These are phyloP conservation scores for Rhodocollybia butyracea DNA, from an alignment of 768 basidiomycete species.

Conservation along the genomic window DNA sequence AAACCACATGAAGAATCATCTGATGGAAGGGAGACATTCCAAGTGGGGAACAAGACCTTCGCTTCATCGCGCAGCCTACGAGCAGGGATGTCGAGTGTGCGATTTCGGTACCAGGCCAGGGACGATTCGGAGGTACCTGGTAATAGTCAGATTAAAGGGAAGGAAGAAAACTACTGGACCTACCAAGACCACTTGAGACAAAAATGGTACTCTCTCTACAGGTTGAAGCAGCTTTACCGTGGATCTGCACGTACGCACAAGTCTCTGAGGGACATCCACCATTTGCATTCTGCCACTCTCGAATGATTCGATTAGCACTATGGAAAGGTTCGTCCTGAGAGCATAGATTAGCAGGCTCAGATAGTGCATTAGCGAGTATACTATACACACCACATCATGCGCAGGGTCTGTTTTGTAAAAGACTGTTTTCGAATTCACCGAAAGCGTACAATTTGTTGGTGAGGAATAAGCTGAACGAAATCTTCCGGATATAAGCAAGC, in stretches of 20 bases:
- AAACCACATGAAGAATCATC: slow-evolving; percentile 38
- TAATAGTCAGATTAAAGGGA: not conserved
- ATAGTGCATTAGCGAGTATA: slow-evolving; percentile 14
- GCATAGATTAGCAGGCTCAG: too few relatives aligned
- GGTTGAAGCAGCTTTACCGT: slow-evolving; percentile 38
- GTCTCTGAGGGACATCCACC: slow-evolving; percentile 35
- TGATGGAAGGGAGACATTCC: slow-evolving; percentile 37
- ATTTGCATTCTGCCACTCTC: slow-evolving; percentile 34
- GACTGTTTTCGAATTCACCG: slow-evolving; percentile 8
- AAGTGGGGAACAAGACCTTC: slow-evolving; percentile 27
- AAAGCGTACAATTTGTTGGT: slow-evolving; percentile 25
- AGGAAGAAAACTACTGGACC: slow-evolving; percentile 6
- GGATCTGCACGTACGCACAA: slow-evolving; percentile 46
- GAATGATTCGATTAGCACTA: slow-evolving; percentile 34
- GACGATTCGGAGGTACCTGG: slow-evolving; percentile 21
- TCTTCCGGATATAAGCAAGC: slow-evolving; percentile 8
- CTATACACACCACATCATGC: slow-evolving; percentile 29
- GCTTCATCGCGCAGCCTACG: slow-evolving; percentile 32
- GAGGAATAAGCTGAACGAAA: not conserved
- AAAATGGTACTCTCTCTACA: slow-evolving; percentile 40
- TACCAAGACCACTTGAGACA: slow-evolving; percentile 44
- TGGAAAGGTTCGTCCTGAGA: slow-evolving; percentile 41
- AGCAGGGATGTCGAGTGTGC: slow-evolving; percentile 26
- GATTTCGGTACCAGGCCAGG: slow-evolving; percentile 35
- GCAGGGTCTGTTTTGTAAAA: slow-evolving; percentile 46